Evolutionary conservation across 257 asterid species (phyloP), one percentile per base, ranked within the genome.

Genomic region (Solanum dulcamara): DNA sequence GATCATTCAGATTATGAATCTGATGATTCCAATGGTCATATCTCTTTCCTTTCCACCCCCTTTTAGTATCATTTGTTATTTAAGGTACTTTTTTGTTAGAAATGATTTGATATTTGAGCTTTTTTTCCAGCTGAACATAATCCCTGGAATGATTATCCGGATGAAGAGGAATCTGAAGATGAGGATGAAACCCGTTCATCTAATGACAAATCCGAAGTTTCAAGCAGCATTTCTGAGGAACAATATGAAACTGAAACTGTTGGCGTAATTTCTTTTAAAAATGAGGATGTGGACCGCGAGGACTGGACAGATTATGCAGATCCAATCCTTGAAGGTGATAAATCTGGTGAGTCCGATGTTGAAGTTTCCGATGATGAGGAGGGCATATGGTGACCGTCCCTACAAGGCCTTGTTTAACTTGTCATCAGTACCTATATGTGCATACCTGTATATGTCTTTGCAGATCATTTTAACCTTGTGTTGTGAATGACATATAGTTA

Each of bases 21-120:
- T 75, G 97, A 95, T 87, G 98, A 97, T 90, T 95, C 99, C 72
- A 97, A 97, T 87, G 98, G 99, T 96, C 44, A 17, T 30, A 18
- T 79, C 83, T 59, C 90, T 59, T 44, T 32, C 48, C 75, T 60
- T 67, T 72, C 81, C 81, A 50, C 37, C 84, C 46, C 10, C 17
- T 84, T 75, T 59, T 77, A 7, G 59, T 81, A 28, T 33, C 42
- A 42, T 66, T 86, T 68, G 18, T 62, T 55, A 77, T n/a, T 79
- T 51, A 71, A 37, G 84, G 55, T 83, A 59, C 68, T 50, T 46
- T 64, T 35, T 46, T 40, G 40, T 84, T 50, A 30, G 18, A 66
- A 26, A 9, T 42, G 48, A 42, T 67, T 57, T 87, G 37, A 44
- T 67, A 48, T 22, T 57, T 8, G 6, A 22, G 42, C 60, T 18